Evolutionary conservation across 257 asterid genomes (phyloP).

Genomic region (Nicotiana paniculata): DNA sequence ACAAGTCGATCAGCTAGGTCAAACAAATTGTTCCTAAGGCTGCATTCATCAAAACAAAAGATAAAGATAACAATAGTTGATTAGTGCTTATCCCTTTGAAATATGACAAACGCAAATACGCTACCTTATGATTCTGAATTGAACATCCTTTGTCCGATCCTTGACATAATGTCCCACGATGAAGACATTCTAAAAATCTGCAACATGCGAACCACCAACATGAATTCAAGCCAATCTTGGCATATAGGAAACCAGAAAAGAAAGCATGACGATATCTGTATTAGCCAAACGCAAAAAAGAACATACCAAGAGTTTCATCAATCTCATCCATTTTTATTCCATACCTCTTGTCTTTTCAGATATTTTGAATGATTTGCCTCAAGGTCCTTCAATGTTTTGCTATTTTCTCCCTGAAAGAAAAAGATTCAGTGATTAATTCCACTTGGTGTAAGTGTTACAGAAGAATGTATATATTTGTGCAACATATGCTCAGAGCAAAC

Average conservation of each 20-base stretch:
- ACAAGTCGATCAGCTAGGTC: slow-evolving; percentile 94
- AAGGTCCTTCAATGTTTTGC: slow-evolving; percentile 59
- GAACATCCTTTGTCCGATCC: slow-evolving; percentile 98
- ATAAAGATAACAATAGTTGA: neutral
- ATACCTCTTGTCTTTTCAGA: slow-evolving; percentile 79
- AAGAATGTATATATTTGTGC: neutral
- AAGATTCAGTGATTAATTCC: neutral
- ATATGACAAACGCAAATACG: neutral
- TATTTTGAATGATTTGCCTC: slow-evolving; percentile 67
- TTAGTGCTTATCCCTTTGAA: neutral
- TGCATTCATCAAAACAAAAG: slow-evolving; percentile 23
- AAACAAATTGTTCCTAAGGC: slow-evolving; percentile 94
- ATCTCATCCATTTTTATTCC: slow-evolving; percentile 25
- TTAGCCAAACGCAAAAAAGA: neutral
- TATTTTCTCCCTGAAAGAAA: slow-evolving; percentile 55
- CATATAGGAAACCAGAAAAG: neutral
- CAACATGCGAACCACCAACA: neutral
- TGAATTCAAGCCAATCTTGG: neutral
- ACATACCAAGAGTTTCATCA: slow-evolving; percentile 91
- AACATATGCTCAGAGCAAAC: neutral
- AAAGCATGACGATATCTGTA: neutral
- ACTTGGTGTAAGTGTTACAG: neutral
- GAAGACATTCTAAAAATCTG: slow-evolving; percentile 95
- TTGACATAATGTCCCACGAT: slow-evolving; percentile 97
- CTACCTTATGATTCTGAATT: slow-evolving; percentile 89